Evolutionary conservation across 2,329 filamentous ascomycete species (phyloP), one percentile per base, ranked within the genome.

Genomic region (Colletotrichum cordylinicola): DNA sequence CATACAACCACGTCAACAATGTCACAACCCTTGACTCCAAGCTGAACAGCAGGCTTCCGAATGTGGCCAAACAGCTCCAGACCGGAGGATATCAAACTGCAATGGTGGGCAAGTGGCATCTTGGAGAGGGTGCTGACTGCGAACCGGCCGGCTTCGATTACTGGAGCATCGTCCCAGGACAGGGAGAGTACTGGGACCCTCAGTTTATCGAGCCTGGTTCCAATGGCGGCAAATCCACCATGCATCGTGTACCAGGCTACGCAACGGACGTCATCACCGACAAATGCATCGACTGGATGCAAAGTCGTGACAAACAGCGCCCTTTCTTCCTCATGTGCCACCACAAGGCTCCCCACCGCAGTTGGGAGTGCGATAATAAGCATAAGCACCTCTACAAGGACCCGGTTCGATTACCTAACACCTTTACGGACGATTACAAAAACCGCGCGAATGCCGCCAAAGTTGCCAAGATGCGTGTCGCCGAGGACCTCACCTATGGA

Each of bases 241-340:
- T 71, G 6, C 78, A 81, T 12, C 75, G 79, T 8, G 82, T 83
- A 27, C 72, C 78, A 0, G 89, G 89, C 1, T 90, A 90, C 72
- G 88, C 84, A 0, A 90, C 88, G 0, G 88, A 90, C 43, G 86
- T 90, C 74, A 90, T 90, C 73, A 89, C 88, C 0, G 85, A 90
- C 74, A 90, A 89, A 79, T 85, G 82, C 27, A 75, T 90, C 7
- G 78, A 85, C 24, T 89, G 83, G 79, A 84, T 89, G 52, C 56
- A 79, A 29, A 72, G 62, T 3, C 77, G 80, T 10, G 80, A 84
- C 21, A 81, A 82, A 12, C 81, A 83, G 60, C 82, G 82, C 70
- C 88, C 88, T 0, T 90, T 90, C 80, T 90, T 90, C 78, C 78
- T 89, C 56, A 90, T 91, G 89, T 90, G 88, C 78, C 89, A 90